Evolutionary conservation across 805 yeast species (phyloP), one percentile per base, ranked within the genome.

Genomic region (Metschnikowia sp.): DNA sequence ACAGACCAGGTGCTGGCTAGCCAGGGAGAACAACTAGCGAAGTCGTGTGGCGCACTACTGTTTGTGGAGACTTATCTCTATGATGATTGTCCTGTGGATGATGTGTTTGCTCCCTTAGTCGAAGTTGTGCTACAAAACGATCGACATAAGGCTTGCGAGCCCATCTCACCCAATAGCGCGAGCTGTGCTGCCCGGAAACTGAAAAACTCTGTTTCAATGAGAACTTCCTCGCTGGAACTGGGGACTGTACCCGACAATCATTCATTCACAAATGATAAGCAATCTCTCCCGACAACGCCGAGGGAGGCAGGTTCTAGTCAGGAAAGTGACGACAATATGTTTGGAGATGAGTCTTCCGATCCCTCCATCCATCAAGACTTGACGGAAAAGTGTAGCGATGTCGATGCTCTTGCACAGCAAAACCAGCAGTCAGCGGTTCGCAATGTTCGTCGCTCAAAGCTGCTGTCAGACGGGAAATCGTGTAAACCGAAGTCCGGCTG

Each of bases 21-120:
- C 1, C 69, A 70, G 45, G 75, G 70, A 1, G 26, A 45, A 19
- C 57, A 47, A n/a, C 60, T 69, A 29, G 65, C 70, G 10, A 29
- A 51, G 6, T 34, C 52, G 10, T 53, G 64, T 11, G 61, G 61
- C 10, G 72, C 72, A 2, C n/a, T 62, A 2, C 48, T 44, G 15
- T 69, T 62, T 41, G 19, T 42, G 22, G 75, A 71, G 50, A 61
- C 64, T 15, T 61, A 68, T 32, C 49, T 69, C 5, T 48, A 49
- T 35, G 28, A 42, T 15, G 62, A 56, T 7, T 30, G 47, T 0
- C 52, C 56, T 4, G 56, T 71, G 2, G 54, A 57, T 4, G 63
- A 62, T 10, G 66, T 62, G 3, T 70, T 70, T 47, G 49, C 53
- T n/a, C 62, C 68, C 2, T 53, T 70, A 32, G 58, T 64, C 1